A percentile compares a stretch with the other conserved stretches of the same genome.
Conservation (phyloP, 2,329 filamentous ascomycete genomes). For the Xylaria sp. region DNA sequence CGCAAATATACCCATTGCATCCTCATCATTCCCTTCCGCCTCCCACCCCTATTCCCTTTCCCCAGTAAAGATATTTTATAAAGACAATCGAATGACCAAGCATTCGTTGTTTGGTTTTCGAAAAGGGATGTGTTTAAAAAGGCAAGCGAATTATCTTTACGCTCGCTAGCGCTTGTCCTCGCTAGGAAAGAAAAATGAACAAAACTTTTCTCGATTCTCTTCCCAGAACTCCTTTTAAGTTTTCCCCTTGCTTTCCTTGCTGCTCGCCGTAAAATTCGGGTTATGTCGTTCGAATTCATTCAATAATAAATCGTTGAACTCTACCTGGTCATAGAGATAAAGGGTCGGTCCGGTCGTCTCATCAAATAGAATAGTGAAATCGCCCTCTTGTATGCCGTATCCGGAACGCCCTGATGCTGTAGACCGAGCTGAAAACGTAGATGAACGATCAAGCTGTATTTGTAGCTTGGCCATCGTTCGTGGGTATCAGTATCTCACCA, state of each 20-base stretch:
- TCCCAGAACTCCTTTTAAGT: slow-evolving; percentile 27
- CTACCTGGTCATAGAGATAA: neutral
- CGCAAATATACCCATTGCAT: neutral
- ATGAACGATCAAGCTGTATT: slow-evolving; percentile 32
- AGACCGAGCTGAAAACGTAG: slow-evolving; percentile 30
- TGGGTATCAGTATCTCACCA: slow-evolving; percentile 43
- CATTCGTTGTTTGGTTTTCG: neutral
- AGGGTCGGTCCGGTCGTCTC: slow-evolving; percentile 20
- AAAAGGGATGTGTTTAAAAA: neutral
- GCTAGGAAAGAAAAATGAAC: slow-evolving; percentile 8
- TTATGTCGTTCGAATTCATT: slow-evolving; percentile 20
- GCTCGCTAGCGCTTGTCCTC: slow-evolving; percentile 17
- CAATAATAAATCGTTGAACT: slow-evolving; percentile 19
- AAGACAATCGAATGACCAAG: slow-evolving; percentile 2
- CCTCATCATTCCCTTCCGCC: neutral
- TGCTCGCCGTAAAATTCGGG: slow-evolving; percentile 12
- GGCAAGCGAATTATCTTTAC: neutral
- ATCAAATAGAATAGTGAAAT: slow-evolving; percentile 30
- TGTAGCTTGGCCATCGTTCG: slow-evolving; percentile 38
- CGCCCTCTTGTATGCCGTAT: slow-evolving; percentile 24
- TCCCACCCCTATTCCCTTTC: neutral
- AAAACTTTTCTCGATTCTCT: slow-evolving; percentile 34
- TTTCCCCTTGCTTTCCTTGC: slow-evolving; percentile 15
- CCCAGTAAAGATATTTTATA: slow-evolving; percentile 9
- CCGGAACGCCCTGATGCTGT: slow-evolving; percentile 38